Percentiles rank a stretch among this genome's conserved stretches.
phyloP scores from a whole-genome alignment of 768 basidiomycete species.

The Panaeolus cyanescens region DNA sequence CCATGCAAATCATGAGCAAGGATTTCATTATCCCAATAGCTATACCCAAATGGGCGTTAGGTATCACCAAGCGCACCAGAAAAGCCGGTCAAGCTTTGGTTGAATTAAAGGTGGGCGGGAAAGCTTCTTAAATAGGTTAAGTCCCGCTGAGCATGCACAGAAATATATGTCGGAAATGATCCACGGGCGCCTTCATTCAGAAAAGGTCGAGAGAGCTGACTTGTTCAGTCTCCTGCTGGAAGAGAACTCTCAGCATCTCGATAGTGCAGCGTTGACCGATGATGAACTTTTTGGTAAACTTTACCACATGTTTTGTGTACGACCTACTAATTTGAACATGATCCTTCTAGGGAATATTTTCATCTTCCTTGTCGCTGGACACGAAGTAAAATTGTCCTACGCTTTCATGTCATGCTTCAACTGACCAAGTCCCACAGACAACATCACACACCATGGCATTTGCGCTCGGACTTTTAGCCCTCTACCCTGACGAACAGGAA shows the following conservation, averaged over 20 bases:
- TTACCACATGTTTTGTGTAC: background rate
- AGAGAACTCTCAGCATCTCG: conserved; percentile 39
- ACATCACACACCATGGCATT: conserved; percentile 26
- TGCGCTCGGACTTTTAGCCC: conserved; percentile 40
- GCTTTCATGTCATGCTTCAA: conserved; percentile 34
- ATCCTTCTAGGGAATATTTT: conserved; percentile 40
- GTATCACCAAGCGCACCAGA: conserved; percentile 29
- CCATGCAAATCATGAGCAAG: conserved; percentile 38
- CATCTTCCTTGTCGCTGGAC: conserved; percentile 58
- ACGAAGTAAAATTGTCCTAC: conserved; percentile 43
- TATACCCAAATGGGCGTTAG: conserved; percentile 34
- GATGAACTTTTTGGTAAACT: conserved; percentile 32
- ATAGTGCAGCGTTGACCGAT: conserved; percentile 42
- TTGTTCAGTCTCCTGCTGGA: conserved; percentile 53
- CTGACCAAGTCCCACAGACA: conserved; percentile 33
- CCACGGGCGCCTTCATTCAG: conserved; percentile 33
- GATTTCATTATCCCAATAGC: conserved; percentile 33
- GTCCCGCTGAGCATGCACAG: conserved; percentile 12
- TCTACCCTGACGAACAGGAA: conserved; percentile 45
- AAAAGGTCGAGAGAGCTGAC: conserved; percentile 46
- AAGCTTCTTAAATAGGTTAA: background rate
- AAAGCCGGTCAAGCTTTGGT: conserved; percentile 34
- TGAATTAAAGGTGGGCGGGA: conserved; percentile 35
- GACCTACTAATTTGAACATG: background rate
- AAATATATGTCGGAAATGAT: conserved; percentile 59